These are phyloP conservation scores for Fusarium sublunatum DNA, from an alignment of 2,329 filamentous ascomycete genomes.

Conservation along the genomic window DNA sequence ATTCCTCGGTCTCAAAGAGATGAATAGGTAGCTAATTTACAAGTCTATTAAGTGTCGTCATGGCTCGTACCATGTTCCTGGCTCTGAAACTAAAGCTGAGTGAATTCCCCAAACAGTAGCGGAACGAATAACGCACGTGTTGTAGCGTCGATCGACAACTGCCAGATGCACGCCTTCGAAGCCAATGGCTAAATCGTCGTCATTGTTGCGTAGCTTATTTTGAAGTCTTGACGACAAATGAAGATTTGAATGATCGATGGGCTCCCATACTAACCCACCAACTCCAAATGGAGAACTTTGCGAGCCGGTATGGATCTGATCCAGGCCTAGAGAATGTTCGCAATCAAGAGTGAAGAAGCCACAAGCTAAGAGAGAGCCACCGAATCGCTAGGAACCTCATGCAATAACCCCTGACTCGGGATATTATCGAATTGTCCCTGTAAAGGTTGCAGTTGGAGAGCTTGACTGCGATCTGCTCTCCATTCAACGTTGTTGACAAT, in stretches of 20 bases:
- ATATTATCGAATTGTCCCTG: background rate
- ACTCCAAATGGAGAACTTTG: too few relatives aligned
- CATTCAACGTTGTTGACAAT: background rate
- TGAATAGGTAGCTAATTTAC: too few relatives aligned
- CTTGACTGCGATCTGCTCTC: constrained; percentile 13
- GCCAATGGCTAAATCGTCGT: constrained; percentile 2
- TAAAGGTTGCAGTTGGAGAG: background rate
- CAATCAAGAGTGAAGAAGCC: background rate
- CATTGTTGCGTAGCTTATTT: constrained; percentile 8
- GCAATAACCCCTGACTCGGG: background rate
- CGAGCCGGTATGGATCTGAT: background rate
- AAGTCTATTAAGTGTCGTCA: constrained; percentile 12
- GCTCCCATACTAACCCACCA: too few relatives aligned
- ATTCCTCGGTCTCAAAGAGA: too few relatives aligned
- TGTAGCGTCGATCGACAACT: background rate
- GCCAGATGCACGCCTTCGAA: background rate
- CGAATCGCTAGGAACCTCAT: background rate
- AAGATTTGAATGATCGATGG: background rate
- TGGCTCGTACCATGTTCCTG: constrained; percentile 24
- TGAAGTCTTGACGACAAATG: background rate
- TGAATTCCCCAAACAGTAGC: background rate
- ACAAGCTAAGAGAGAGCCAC: background rate
- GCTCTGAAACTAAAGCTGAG: background rate
- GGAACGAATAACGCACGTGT: background rate
- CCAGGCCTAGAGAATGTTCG: background rate